Percentiles rank a stretch among this genome's conserved stretches.
Conservation (phyloP, 1,139 yeast genomes). For the Hemisphaericaspora xylofermentans region DNA sequence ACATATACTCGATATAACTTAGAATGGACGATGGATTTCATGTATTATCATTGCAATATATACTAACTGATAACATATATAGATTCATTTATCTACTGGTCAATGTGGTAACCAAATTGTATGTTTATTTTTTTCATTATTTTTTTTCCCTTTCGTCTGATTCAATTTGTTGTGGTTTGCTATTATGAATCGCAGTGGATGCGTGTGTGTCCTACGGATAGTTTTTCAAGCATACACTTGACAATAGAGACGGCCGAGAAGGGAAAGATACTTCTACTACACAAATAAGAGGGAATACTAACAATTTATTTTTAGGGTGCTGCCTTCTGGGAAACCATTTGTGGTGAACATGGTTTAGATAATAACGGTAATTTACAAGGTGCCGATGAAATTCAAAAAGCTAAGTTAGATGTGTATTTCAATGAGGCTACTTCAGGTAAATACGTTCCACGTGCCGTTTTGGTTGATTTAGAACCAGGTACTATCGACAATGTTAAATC, state of each 20-base stretch:
- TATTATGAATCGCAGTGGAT: background rate
- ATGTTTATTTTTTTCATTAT: conserved; percentile 29
- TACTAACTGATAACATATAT: conserved; percentile 26
- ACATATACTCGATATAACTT: too few relatives aligned
- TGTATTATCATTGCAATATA: too few relatives aligned
- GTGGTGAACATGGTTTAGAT: conserved; percentile 95
- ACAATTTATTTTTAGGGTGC: conserved; percentile 58
- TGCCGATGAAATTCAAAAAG: conserved; percentile 61
- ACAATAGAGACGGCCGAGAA: too few relatives aligned
- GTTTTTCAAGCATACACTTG: background rate
- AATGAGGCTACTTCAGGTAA: conserved; percentile 73
- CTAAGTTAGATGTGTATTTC: conserved; percentile 52
- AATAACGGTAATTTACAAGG: conserved; percentile 77
- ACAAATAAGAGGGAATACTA: conserved; percentile 6
- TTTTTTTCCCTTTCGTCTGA: conserved; percentile 2
- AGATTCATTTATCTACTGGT: conserved; percentile 96
- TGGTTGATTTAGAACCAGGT: conserved; percentile 92
- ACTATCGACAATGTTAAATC: conserved; percentile 82
- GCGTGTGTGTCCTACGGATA: conserved; percentile 1
- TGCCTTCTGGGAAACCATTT: conserved; percentile 96
- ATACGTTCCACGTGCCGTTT: conserved; percentile 90
- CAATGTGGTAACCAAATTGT: conserved; percentile 99
- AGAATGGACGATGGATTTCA: background rate
- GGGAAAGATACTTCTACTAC: too few relatives aligned
- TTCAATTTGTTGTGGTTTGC: background rate